Percentiles rank a stretch among this genome's conserved stretches.
phyloP scores from a whole-genome alignment of 257 asterid species.

The Haberlea rhodopensis region DNA sequence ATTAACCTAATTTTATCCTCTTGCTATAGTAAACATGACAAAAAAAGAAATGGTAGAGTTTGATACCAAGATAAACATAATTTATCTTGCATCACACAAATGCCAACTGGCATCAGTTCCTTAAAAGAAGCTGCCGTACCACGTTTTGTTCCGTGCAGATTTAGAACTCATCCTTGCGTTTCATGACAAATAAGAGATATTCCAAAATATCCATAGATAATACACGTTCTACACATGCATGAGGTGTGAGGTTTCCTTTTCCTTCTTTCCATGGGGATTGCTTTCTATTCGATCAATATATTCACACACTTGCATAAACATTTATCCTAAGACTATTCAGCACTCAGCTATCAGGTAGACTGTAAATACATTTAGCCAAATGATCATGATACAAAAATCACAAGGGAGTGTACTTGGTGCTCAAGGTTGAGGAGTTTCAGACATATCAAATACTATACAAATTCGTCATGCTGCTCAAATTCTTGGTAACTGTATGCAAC shows the following conservation, averaged over 20 bases:
- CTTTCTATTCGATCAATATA: slow-evolving; percentile 25
- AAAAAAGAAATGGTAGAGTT: slow-evolving; percentile 17
- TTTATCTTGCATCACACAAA: slow-evolving; percentile 25
- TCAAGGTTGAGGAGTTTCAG: slow-evolving; percentile 13
- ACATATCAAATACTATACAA: slow-evolving; percentile 16
- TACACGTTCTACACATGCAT: slow-evolving; percentile 30
- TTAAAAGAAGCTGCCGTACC: slow-evolving; percentile 22
- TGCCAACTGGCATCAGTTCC: slow-evolving; percentile 27
- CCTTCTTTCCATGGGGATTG: slow-evolving; percentile 20
- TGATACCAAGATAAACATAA: slow-evolving; percentile 5
- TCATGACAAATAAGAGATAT: slow-evolving; percentile 22
- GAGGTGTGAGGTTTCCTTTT: slow-evolving; percentile 16
- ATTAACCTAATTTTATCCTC: slow-evolving; percentile 12
- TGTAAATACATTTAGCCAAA: slow-evolving; percentile 1
- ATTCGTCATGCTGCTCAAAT: slow-evolving; percentile 26
- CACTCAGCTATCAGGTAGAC: slow-evolving; percentile 20
- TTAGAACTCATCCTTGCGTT: slow-evolving; percentile 20
- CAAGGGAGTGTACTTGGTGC: slow-evolving; percentile 12
- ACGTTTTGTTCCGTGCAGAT: slow-evolving; percentile 25
- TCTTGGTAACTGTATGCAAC: slow-evolving; percentile 22
- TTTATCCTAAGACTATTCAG: slow-evolving; percentile 16
- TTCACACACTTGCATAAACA: slow-evolving; percentile 16
- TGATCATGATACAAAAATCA: neutral
- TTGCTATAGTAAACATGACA: slow-evolving; percentile 4
- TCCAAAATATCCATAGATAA: slow-evolving; percentile 23